These are phyloP conservation scores for Magnolia changhungtana DNA, from an alignment of 164 flowering plant species.

Conservation along the genomic window DNA sequence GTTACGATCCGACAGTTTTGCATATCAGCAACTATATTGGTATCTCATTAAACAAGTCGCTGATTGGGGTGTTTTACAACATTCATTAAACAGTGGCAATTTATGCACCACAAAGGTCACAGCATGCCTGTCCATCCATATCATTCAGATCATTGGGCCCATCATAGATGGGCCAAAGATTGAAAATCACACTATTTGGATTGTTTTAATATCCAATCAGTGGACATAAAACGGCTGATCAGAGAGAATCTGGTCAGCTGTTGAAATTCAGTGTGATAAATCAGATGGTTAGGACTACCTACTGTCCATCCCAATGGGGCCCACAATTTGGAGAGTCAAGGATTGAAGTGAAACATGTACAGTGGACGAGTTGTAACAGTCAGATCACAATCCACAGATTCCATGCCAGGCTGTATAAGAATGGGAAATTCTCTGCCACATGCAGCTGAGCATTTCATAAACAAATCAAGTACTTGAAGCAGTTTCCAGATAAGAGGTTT, in stretches of 20 bases:
- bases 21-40: too few relatives aligned
- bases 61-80: too few relatives aligned
- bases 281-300: background rate
- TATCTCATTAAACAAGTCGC: too few relatives aligned
- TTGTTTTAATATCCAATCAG: background rate
- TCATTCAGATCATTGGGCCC: too few relatives aligned
- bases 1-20: too few relatives aligned
- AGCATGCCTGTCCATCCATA: too few relatives aligned
- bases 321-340: background rate
- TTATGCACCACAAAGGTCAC: background rate
- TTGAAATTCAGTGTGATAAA: background rate
- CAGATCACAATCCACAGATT: background rate
- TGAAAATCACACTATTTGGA: background rate
- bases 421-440: background rate
- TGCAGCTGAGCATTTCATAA: background rate
- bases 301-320: background rate
- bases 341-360: background rate
- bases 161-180: background rate
- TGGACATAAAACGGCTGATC: background rate
- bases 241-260: background rate
- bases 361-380: background rate
- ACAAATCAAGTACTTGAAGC: background rate
- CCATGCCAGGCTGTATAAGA: background rate
- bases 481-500: too few relatives aligned
- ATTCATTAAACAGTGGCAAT: background rate